Conservation (phyloP, 2,329 filamentous ascomycete genomes). For the Fusarium sp. region DNA sequence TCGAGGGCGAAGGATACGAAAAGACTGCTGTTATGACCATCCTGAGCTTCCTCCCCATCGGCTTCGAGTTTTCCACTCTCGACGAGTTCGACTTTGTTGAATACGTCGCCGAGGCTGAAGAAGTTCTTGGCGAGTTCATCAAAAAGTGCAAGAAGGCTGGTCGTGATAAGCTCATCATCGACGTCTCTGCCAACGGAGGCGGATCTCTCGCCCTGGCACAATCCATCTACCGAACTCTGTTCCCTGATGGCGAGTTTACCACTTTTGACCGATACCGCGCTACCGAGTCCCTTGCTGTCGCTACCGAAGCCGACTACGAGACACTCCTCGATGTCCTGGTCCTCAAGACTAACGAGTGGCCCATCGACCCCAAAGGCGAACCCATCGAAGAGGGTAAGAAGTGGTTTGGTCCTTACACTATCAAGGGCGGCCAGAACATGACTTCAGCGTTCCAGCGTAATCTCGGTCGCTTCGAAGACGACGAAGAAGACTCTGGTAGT, state of each 20-base stretch:
- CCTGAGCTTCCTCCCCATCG: conserved; percentile 41
- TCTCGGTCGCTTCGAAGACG: conserved; percentile 36
- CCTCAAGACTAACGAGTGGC: conserved; percentile 21
- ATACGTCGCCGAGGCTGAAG: conserved; percentile 35
- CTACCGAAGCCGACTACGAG: conserved; percentile 33
- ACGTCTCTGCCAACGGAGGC: conserved; percentile 41
- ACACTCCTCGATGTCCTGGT: conserved; percentile 25
- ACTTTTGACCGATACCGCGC: conserved; percentile 39
- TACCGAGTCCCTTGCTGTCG: conserved; percentile 35
- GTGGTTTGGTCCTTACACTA: conserved; percentile 40
- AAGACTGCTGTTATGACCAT: conserved; percentile 42
- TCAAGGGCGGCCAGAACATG: conserved; percentile 36
- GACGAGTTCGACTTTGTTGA: conserved; percentile 14
- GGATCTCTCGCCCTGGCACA: conserved; percentile 38
- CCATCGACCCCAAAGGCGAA: conserved; percentile 20
- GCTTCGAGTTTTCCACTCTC: not conserved
- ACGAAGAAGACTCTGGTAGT: conserved; percentile 20
- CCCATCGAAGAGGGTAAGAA: conserved; percentile 35
- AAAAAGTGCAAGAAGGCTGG: conserved; percentile 30
- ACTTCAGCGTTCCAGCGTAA: conserved; percentile 37
- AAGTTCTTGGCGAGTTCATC: conserved; percentile 35
- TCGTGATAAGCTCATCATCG: conserved; percentile 43
- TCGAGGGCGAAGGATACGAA: conserved; percentile 29
- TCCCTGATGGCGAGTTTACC: conserved; percentile 36
- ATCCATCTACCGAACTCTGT: conserved; percentile 37